Percentiles rank a stretch among this genome's conserved stretches.
Conservation (phyloP, 768 basidiomycete species). For the Trametes cinnabarina region DNA sequence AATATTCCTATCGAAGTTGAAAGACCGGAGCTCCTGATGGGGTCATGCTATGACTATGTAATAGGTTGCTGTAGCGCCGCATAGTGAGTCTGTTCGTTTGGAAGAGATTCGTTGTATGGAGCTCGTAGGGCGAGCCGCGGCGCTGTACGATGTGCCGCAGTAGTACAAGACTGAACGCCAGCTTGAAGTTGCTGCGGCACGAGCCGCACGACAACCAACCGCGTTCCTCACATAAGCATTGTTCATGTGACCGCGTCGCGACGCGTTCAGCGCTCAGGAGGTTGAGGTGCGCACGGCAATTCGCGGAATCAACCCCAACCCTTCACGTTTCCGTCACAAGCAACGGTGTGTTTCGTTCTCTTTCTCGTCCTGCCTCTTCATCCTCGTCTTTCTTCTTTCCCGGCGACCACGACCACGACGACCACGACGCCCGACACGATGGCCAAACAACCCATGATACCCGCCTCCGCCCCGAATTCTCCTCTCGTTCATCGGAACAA, state of each 20-base stretch:
- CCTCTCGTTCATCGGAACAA: conserved; percentile 39
- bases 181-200: neutral
- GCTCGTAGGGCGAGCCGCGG: no score
- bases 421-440: conserved; percentile 24
- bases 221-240: conserved; percentile 16
- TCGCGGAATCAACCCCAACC: conserved; percentile 18
- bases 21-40: conserved; percentile 3
- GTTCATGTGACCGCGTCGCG: conserved; percentile 18
- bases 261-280: conserved; percentile 4
- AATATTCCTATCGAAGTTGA: conserved; percentile 47
- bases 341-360: conserved; percentile 6
- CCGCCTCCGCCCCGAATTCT: conserved; percentile 45
- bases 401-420: conserved; percentile 24
- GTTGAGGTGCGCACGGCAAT: conserved; percentile 16
- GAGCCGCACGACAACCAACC: neutral
- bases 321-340: conserved; percentile 22
- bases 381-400: conserved; percentile 10
- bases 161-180: no score
- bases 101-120: no score
- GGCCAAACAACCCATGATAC: conserved; percentile 29
- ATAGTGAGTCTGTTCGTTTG: no score
- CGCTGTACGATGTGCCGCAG: neutral
- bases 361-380: conserved; percentile 3
- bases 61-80: no score
- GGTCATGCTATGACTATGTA: no score